These are phyloP conservation scores for Simplicillium aogashimaense DNA, from an alignment of 2,329 filamentous ascomycete species.

Conservation along the genomic window DNA sequence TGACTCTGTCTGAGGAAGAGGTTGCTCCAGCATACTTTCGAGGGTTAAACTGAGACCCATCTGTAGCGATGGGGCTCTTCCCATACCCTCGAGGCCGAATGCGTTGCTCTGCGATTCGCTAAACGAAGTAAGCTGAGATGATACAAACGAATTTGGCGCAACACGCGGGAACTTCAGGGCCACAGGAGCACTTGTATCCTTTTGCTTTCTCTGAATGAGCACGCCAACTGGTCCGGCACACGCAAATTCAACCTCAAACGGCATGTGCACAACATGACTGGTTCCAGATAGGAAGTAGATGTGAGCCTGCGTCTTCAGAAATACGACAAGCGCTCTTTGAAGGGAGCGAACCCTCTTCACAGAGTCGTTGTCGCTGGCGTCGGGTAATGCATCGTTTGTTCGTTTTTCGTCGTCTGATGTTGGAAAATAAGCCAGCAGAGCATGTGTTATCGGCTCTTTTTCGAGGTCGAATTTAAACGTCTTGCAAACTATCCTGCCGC, in stretches of 20 bases:
- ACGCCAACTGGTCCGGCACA: conserved; percentile 76
- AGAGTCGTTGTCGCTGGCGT: conserved; percentile 5
- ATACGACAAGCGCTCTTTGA: conserved; percentile 71
- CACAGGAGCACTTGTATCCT: conserved; percentile 38
- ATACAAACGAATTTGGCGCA: conserved; percentile 76
- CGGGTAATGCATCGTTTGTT: conserved; percentile 2
- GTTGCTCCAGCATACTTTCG: conserved; percentile 48
- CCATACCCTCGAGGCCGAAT: conserved; percentile 48
- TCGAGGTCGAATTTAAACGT: conserved; percentile 80
- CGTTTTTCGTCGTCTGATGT: conserved; percentile 30
- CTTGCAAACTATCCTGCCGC: conserved; percentile 74
- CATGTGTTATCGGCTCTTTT: conserved; percentile 77
- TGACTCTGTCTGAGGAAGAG: conserved; percentile 40
- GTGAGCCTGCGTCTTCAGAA: conserved; percentile 86
- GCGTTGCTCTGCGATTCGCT: conserved; percentile 39
- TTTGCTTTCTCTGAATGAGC: conserved; percentile 72
- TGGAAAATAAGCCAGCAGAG: conserved; percentile 75
- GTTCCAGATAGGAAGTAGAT: conserved; percentile 84
- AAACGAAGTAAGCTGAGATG: conserved; percentile 50
- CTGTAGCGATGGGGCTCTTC: conserved; percentile 42
- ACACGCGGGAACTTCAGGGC: conserved; percentile 49
- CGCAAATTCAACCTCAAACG: conserved; percentile 85
- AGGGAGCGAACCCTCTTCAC: conserved; percentile 17
- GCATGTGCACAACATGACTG: conserved; percentile 82
- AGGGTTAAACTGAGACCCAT: conserved; percentile 42